Evolutionary conservation across 1,284 basidiomycete genomes (phyloP).

Genomic region (Cryptococcus sp.): DNA sequence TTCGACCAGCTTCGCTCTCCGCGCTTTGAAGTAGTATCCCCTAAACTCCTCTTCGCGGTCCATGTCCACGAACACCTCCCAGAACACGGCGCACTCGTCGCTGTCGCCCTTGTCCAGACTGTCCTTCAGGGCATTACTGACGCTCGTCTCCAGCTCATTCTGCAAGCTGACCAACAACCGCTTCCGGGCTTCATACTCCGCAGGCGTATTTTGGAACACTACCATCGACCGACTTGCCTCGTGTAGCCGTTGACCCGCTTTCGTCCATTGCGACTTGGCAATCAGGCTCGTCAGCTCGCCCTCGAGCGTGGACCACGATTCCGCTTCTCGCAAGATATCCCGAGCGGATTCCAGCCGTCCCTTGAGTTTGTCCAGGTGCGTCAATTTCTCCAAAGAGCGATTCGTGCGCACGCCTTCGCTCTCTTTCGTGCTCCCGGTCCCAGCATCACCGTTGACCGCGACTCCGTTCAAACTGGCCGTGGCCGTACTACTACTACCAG

Average conservation of each 20-base stretch:
- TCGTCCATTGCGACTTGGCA: slow-evolving; percentile 65
- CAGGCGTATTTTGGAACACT: slow-evolving; percentile 79
- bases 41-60: slow-evolving; percentile 87
- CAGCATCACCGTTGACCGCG: not conserved
- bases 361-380: slow-evolving; percentile 78
- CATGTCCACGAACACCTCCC: slow-evolving; percentile 82
- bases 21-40: slow-evolving; percentile 86
- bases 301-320: slow-evolving; percentile 92
- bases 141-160: slow-evolving; percentile 86
- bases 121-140: slow-evolving; percentile 80
- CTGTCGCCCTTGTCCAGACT: slow-evolving; percentile 76
- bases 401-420: slow-evolving; percentile 37
- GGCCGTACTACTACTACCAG: slow-evolving; percentile 13
- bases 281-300: slow-evolving; percentile 82
- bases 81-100: slow-evolving; percentile 63
- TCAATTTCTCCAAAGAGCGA: slow-evolving; percentile 65
- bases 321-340: slow-evolving; percentile 83
- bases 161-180: slow-evolving; percentile 83
- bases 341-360: slow-evolving; percentile 79
- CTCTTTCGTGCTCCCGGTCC: not conserved
- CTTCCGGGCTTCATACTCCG: slow-evolving; percentile 81
- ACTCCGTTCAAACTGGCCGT: not conserved
- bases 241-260: slow-evolving; percentile 82
- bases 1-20: slow-evolving; percentile 65
- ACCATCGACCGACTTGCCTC: slow-evolving; percentile 84